Base-by-base conservation (phyloP, 108 stramenopile genomes). In the Discostella stelligeroides region DNA sequence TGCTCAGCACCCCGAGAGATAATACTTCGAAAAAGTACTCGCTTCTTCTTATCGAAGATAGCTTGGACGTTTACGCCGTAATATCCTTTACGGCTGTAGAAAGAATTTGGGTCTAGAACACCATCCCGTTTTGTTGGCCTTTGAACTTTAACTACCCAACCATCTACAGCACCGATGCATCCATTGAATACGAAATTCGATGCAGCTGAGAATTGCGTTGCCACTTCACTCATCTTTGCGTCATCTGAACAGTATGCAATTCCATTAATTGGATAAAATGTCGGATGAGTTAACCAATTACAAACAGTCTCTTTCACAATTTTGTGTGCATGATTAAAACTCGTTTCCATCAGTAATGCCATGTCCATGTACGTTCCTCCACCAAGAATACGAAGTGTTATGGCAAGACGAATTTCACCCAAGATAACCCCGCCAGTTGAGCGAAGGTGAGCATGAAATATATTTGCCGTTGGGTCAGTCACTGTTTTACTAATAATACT, bases 11-110 rank as follows among this genome's bases (percentile, higher is more conserved):
- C 64, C 24, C 64, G 41, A n/a, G n/a, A n/a, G n/a, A n/a, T n/a
- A n/a, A n/a, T n/a, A n/a, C n/a, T n/a, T n/a, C n/a, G n/a, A n/a
- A 49, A 65, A 0, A 65, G 64, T 4, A 49, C 30, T 1, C 34
- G 23, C 24, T 68, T 68, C 67, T 68, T 56, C 30, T 45, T 39
- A 30, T 68, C 67, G n/a, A 57, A 37, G 27, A 56, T 43, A 28
- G 56, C 67, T 57, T 74, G 79, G 0, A 73, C 72, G 49, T 70
- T 69, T 4, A 74, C 15, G 12, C 66, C 79, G 47, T 42, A 54
- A 61, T 65, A 80, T 18, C 79, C 73, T 49, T 80, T 80, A 1
- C 73, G 51, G 45, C 72, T 68, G 46, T 68, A 74, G 43, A 66
- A 73, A 30, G 57, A 48, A 10, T 29, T 65, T 47, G 72, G 47